Evolutionary conservation across 2,329 filamentous ascomycete species (phyloP), one percentile per base, ranked within the genome.

Genomic region (Lachnellula arida): DNA sequence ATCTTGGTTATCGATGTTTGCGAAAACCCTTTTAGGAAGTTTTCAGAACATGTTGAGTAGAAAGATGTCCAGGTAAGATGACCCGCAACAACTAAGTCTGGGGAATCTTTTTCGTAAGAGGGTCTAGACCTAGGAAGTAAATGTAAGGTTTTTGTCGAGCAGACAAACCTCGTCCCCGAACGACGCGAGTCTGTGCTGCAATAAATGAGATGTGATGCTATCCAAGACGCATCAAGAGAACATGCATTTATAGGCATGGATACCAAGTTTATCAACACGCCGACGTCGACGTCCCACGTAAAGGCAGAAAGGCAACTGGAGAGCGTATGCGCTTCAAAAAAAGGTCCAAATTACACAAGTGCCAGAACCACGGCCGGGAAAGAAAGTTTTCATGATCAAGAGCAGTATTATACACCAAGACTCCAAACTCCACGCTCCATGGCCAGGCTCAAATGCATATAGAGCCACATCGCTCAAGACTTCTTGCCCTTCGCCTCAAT

Each of bases 401-500:
- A 5, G 23, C 48, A 46, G 22, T 11, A 32, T 32, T 32, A 11
- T 32, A 32, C 37, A 23, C 12, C 37, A 14, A 51, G n/a, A 54
- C 52, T 48, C 52, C 52, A 54, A 42, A 50, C 32, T 40, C 35
- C 48, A 19, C 14, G 19, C 34, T n/a, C n/a, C 19, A 47, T 25
- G 32, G 5, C 22, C 12, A n/a, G n/a, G n/a, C n/a, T n/a, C 12
- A 17, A 37, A 48, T 39, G 22, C 32, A 51, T 15, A 19, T 39
- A 34, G 14, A 40, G 5, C 34, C 39, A 7, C 17, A 32, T 49
- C 14, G 23, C 28, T 53, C 25, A 67, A 43, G 55, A 28, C 48
- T 62, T 65, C 57, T 64, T 63, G 46, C 56, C 58, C 71, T 74
- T 76, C 54, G 70, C 70, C 63, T 85, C 77, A 58, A 89, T 76